These are phyloP conservation scores for Alternaria tenuissima DNA, from an alignment of 2,329 filamentous ascomycete genomes.

Conservation along the genomic window DNA sequence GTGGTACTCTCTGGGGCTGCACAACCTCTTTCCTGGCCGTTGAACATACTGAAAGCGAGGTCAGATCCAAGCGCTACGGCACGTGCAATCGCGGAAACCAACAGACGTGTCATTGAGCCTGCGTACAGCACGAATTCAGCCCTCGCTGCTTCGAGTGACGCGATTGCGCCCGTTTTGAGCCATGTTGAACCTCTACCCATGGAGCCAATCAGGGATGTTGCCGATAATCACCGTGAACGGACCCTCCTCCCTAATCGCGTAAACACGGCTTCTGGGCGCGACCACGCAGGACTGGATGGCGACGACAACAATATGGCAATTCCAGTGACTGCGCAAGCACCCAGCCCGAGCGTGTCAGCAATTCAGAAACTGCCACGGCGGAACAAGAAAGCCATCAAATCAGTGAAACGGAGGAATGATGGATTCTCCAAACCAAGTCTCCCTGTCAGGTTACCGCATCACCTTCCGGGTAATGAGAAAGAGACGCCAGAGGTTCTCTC, in stretches of 20 bases:
- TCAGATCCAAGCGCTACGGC: neutral
- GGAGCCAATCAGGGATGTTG: constrained; percentile 15
- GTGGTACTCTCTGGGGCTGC: neutral
- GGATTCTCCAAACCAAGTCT: neutral
- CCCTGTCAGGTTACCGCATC: constrained; percentile 3
- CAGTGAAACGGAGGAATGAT: constrained; percentile 4
- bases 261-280: constrained; percentile 12
- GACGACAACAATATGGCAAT: neutral
- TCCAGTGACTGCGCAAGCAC: neutral
- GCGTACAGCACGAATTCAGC: neutral
- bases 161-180: neutral
- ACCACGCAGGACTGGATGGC: neutral
- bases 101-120: neutral
- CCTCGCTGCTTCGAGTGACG: neutral
- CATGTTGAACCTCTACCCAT: neutral
- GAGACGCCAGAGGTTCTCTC: neutral
- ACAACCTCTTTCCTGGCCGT: neutral
- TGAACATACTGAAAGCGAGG: neutral
- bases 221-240: constrained; percentile 20
- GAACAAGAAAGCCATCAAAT: constrained; percentile 17
- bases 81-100: neutral
- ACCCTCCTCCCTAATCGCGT: constrained; percentile 16
- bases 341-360: neutral
- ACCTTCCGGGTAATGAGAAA: neutral
- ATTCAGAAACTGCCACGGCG: neutral